Percentiles rank a stretch among this genome's conserved stretches.
phyloP scores from a whole-genome alignment of 2,329 filamentous ascomycete genomes.

The Drechslera avenae region DNA sequence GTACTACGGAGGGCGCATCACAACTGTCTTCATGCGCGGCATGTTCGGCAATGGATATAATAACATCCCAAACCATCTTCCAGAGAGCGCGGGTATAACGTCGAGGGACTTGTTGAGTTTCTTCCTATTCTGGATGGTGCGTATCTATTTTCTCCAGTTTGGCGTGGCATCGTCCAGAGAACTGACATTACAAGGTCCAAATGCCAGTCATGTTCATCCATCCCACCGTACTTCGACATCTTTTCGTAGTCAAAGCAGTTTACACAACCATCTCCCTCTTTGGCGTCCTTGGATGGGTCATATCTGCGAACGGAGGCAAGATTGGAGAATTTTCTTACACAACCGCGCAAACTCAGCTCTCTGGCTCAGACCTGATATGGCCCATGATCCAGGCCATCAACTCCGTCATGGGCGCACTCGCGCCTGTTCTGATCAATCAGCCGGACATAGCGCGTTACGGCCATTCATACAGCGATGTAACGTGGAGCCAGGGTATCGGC shows the following conservation, averaged over 20 bases:
- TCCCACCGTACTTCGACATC: conserved; percentile 27
- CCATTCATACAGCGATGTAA: conserved; percentile 21
- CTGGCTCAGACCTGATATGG: conserved; percentile 25
- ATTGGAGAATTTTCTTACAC: conserved; percentile 27
- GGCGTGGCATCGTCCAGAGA: neutral
- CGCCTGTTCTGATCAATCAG: conserved; percentile 27
- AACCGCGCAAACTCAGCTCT: conserved; percentile 20
- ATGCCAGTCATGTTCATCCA: conserved; percentile 37
- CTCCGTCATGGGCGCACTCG: conserved; percentile 26
- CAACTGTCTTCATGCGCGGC: conserved; percentile 26
- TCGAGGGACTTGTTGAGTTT: conserved; percentile 26
- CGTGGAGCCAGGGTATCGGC: conserved; percentile 26
- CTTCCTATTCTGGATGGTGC: conserved; percentile 32
- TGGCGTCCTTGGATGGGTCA: conserved; percentile 25
- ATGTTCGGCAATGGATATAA: conserved; percentile 27
- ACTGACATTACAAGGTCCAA: conserved; percentile 18
- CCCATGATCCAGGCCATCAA: conserved; percentile 29
- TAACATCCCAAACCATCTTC: conserved; percentile 53
- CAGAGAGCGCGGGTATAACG: conserved; percentile 49
- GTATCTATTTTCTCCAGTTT: neutral
- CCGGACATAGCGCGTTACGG: conserved; percentile 31
- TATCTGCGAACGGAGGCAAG: conserved; percentile 30
- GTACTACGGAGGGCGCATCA: conserved; percentile 27
- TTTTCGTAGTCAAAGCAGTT: conserved; percentile 28
- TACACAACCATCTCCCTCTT: conserved; percentile 21